Percentiles rank a stretch among this genome's conserved stretches.
phyloP scores from a whole-genome alignment of 352 stramenopile species.

The Globisporangium ultimum region DNA sequence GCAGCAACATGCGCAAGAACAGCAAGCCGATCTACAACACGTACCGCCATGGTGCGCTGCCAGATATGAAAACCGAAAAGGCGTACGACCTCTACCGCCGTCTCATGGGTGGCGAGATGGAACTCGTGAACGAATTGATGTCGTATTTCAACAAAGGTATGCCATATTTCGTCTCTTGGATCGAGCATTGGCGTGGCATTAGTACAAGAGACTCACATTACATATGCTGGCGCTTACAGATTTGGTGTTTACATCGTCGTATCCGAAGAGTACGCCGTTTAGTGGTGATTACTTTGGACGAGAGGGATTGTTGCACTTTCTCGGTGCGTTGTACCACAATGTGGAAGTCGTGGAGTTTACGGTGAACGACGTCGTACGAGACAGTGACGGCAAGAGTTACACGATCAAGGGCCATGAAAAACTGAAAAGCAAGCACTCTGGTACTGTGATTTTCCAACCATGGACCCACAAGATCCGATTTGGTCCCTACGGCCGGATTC shows the following conservation, averaged over 20 bases:
- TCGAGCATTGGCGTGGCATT: background rate
- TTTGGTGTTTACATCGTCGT: conserved; percentile 81
- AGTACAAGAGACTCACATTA: background rate
- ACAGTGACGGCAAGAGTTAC: conserved; percentile 62
- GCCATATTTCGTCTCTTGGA: background rate
- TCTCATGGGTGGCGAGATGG: conserved; percentile 53
- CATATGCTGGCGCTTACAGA: conserved; percentile 22
- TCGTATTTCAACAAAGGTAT: conserved; percentile 86
- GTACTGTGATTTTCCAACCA: conserved; percentile 61
- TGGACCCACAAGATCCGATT: conserved; percentile 79
- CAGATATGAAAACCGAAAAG: conserved; percentile 74
- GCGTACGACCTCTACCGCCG: conserved; percentile 77
- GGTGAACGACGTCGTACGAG: conserved; percentile 59
- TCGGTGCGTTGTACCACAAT: conserved; percentile 70
- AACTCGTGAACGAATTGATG: conserved; percentile 57
- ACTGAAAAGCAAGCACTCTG: conserved; percentile 77
- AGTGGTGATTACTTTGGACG: conserved; percentile 82
- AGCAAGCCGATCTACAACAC: conserved; percentile 81
- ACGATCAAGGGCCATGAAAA: conserved; percentile 80
- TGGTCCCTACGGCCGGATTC: conserved; percentile 75
- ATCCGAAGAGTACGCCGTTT: conserved; percentile 77
- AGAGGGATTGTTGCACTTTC: conserved; percentile 77
- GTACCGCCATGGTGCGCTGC: conserved; percentile 63
- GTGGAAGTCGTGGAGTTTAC: conserved; percentile 79
- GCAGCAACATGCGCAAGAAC: conserved; percentile 78